A percentile compares a stretch with the other conserved stretches of the same genome.
Evolutionary conservation across 2,329 filamentous ascomycete genomes (phyloP).

Genomic region (Fusarium pininemorale): DNA sequence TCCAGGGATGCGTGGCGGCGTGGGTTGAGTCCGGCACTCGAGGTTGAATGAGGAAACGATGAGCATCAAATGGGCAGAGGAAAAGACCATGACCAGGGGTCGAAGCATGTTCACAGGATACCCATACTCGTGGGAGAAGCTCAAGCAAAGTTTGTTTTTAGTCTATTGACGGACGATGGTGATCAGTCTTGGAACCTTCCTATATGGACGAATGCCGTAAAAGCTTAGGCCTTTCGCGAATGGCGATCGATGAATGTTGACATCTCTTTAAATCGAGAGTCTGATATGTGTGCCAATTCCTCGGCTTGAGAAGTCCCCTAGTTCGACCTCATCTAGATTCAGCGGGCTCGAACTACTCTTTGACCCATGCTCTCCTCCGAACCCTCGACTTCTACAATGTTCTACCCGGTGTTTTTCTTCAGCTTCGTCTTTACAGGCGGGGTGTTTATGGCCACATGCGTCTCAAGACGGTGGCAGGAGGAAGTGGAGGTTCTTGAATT

Average conservation of each 20-base stretch:
- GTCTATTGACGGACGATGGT: background rate
- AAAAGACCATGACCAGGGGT: background rate
- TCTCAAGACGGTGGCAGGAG: constrained; percentile 16
- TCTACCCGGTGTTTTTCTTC: background rate
- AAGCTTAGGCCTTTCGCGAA: background rate
- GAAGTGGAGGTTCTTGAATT: constrained; percentile 25
- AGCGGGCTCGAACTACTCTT: background rate
- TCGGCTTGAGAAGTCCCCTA: background rate
- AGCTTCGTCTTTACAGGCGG: constrained; percentile 23
- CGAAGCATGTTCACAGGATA: background rate
- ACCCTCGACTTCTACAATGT: background rate
- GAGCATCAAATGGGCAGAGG: constrained; percentile 15
- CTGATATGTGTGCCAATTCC: background rate
- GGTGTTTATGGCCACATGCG: constrained; percentile 16
- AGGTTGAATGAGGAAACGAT: constrained; percentile 22
- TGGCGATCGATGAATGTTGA: constrained; percentile 5
- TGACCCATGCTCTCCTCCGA: background rate
- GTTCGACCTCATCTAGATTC: background rate
- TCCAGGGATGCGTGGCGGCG: constrained; percentile 30
- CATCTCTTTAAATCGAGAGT: background rate
- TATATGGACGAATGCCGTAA: constrained; percentile 2
- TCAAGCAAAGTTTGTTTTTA: constrained; percentile 10
- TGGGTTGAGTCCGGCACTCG: constrained; percentile 18
- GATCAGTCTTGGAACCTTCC: background rate
- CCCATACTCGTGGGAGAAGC: background rate